Evolutionary conservation across 352 stramenopile genomes (phyloP).

Genomic region (Plasmopara muralis): DNA sequence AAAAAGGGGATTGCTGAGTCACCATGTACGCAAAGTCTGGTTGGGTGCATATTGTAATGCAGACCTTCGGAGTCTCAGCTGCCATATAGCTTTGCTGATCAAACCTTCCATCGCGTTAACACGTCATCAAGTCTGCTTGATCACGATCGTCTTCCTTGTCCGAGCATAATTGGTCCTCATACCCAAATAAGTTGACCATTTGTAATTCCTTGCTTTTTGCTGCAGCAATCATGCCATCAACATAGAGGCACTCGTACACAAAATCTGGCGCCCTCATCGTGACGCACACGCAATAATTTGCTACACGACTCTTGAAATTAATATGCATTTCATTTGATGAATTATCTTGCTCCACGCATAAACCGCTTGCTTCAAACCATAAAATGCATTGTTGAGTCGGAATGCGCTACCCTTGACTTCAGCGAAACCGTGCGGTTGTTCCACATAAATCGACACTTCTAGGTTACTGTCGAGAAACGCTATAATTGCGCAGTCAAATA

Average conservation of each 20-base stretch:
- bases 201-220: not conserved
- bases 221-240: not conserved
- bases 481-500: not conserved
- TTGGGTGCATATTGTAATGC: too few species aligned
- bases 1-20: not conserved
- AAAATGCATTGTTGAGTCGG: not conserved
- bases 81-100: too few species aligned
- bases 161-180: not conserved
- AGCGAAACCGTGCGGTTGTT: not conserved
- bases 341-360: not conserved
- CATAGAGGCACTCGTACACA: not conserved
- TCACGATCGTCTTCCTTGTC: not conserved
- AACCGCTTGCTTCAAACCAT: not conserved
- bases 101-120: too few species aligned
- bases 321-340: not conserved
- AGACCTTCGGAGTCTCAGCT: too few species aligned
- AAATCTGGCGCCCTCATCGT: not conserved
- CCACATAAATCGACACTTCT: not conserved
- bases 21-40: not conserved
- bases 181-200: too few species aligned
- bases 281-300: not conserved
- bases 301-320: not conserved
- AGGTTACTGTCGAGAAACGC: not conserved
- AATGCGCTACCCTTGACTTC: not conserved
- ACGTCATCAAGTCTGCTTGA: not conserved